Percentiles rank a stretch among this genome's conserved stretches.
These are phyloP conservation scores for Leptomonas pyrrhocoris DNA, from an alignment of 208 protist species.

Conservation along the genomic window DNA sequence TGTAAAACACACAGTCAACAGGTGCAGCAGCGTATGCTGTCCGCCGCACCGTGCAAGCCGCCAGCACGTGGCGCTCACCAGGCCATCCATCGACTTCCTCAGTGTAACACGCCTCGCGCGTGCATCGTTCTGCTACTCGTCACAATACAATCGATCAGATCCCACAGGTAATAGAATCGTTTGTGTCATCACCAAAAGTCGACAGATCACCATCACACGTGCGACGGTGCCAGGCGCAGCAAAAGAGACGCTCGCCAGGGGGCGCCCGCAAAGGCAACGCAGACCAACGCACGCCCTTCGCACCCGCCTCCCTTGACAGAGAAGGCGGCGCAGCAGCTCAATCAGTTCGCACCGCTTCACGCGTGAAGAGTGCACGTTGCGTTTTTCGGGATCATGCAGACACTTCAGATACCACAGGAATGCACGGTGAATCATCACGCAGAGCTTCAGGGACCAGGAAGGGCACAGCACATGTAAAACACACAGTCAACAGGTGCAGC, in stretches of 20 bases:
- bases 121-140: conserved; percentile 34
- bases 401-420: conserved; percentile 85
- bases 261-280: too few species aligned
- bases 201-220: too few species aligned
- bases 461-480: neutral
- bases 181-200: conserved; percentile 32
- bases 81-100: conserved; percentile 13
- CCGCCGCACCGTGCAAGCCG: too few species aligned
- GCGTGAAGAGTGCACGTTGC: conserved; percentile 45
- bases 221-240: too few species aligned
- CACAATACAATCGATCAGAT: conserved; percentile 32
- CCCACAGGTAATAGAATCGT: conserved; percentile 53
- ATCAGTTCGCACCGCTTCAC: conserved; percentile 25
- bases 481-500: too few species aligned
- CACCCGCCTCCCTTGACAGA: neutral
- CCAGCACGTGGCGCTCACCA: too few species aligned
- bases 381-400: conserved; percentile 47
- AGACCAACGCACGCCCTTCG: too few species aligned
- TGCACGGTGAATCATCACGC: conserved; percentile 46
- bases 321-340: neutral
- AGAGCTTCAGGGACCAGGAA: neutral
- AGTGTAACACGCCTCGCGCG: conserved; percentile 29
- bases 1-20: neutral
- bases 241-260: too few species aligned
- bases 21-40: too few species aligned